These are phyloP conservation scores for Grigorovia humatica DNA, from an alignment of 805 yeast genomes.

Conservation along the genomic window DNA sequence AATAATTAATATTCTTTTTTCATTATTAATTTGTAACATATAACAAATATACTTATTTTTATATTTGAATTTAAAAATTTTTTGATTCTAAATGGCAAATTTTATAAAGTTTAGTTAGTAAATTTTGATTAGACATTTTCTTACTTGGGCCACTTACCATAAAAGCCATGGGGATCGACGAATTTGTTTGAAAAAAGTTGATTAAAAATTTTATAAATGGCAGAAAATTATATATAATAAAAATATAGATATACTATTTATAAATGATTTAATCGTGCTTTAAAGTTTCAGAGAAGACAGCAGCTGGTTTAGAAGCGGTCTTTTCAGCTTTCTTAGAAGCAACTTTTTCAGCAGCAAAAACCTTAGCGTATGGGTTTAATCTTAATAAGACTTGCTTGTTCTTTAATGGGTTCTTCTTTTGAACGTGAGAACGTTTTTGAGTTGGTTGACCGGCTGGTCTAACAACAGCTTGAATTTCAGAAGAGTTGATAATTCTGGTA, in stretches of 20 bases:
- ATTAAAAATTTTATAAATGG: slow-evolving; percentile 1
- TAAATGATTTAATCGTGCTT: slow-evolving; percentile 42
- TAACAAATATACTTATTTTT: neutral
- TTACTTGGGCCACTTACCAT: too few relatives aligned
- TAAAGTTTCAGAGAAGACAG: slow-evolving; percentile 57
- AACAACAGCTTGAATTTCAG: slow-evolving; percentile 96
- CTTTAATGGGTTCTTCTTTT: slow-evolving; percentile 99
- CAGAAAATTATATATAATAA: neutral
- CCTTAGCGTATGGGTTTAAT: slow-evolving; percentile 99
- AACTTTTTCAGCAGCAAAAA: slow-evolving; percentile 82
- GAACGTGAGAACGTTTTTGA: slow-evolving; percentile 89
- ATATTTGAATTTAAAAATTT: neutral
- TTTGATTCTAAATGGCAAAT: too few relatives aligned
- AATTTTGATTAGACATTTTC: too few relatives aligned
- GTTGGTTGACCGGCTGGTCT: slow-evolving; percentile 92
- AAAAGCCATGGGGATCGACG: too few relatives aligned
- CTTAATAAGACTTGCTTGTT: slow-evolving; percentile 97
- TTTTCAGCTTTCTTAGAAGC: slow-evolving; percentile 72
- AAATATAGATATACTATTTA: neutral
- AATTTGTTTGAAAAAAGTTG: neutral
- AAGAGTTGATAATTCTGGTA: slow-evolving; percentile 94
- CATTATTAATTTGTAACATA: neutral
- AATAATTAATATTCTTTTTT: neutral
- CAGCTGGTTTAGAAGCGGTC: slow-evolving; percentile 59
- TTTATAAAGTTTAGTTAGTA: too few relatives aligned